phyloP scores from a whole-genome alignment of 805 yeast species.

The Maudiozyma pseudohumilis region DNA sequence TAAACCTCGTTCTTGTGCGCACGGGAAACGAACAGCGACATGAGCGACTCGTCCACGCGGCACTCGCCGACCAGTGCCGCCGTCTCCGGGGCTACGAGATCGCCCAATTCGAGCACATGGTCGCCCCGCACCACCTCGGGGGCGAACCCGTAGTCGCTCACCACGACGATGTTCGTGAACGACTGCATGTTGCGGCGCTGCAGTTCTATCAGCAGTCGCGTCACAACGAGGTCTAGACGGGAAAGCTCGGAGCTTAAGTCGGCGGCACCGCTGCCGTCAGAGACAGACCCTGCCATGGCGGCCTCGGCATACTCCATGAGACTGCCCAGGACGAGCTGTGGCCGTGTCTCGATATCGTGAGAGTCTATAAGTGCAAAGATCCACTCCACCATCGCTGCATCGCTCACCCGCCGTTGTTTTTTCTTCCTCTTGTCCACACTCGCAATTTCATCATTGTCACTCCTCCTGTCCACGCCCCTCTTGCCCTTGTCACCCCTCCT shows the following conservation, averaged over 20 bases:
- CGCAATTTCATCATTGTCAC: no score
- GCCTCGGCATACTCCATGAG: constrained; percentile 81
- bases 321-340: constrained; percentile 67
- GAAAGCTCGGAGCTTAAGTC: no score
- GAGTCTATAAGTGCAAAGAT: constrained; percentile 60
- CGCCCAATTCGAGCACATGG: background rate
- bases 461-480: background rate
- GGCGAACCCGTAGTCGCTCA: constrained; percentile 84
- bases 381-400: constrained; percentile 40
- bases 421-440: no score
- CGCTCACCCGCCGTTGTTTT: no score
- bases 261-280: no score
- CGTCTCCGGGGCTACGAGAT: background rate
- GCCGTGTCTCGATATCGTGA: constrained; percentile 40
- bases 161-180: constrained; percentile 63
- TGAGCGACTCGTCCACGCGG: constrained; percentile 12
- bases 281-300: no score
- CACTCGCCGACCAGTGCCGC: background rate
- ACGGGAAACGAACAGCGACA: constrained; percentile 7
- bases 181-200: constrained; percentile 45
- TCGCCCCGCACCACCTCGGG: background rate
- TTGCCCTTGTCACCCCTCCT: background rate
- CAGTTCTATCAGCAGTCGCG: constrained; percentile 39
- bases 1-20: constrained; percentile 31
- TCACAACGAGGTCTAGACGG: constrained; percentile 59